Conservation (phyloP, 176 grass and related monocot species). For the Avena atlantica region DNA sequence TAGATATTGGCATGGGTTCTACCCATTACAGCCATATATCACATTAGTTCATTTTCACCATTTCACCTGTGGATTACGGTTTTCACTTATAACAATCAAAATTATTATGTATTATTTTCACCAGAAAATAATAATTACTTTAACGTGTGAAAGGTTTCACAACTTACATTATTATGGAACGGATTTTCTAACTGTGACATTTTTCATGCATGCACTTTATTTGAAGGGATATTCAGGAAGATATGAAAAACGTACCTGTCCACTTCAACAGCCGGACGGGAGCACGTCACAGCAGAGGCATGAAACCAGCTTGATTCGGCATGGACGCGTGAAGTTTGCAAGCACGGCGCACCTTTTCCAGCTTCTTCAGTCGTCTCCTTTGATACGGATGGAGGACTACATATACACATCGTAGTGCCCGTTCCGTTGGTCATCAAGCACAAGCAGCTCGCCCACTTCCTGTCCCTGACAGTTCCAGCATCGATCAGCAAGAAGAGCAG, state of each 20-base stretch:
- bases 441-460: conserved; percentile 35
- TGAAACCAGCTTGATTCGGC: conserved; percentile 15
- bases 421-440: conserved; percentile 23
- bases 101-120: no score
- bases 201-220: background rate
- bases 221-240: background rate
- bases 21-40: no score
- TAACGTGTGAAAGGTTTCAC: no score
- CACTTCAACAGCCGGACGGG: background rate
- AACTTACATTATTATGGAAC: no score
- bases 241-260: background rate
- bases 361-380: background rate
- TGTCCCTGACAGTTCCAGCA: background rate
- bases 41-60: no score
- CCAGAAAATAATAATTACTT: no score
- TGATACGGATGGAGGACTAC: conserved; percentile 1
- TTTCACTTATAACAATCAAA: no score
- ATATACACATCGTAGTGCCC: background rate
- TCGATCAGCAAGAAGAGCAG: background rate
- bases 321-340: conserved; percentile 26
- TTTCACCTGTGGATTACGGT: no score
- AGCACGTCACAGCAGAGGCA: conserved; percentile 1
- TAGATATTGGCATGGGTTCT: background rate
- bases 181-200: no score
- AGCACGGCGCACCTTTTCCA: background rate